A percentile compares a stretch with the other conserved stretches of the same genome.
Evolutionary conservation across 1,139 yeast species (phyloP).

Genomic region (Lodderomyces metapsilosis): DNA sequence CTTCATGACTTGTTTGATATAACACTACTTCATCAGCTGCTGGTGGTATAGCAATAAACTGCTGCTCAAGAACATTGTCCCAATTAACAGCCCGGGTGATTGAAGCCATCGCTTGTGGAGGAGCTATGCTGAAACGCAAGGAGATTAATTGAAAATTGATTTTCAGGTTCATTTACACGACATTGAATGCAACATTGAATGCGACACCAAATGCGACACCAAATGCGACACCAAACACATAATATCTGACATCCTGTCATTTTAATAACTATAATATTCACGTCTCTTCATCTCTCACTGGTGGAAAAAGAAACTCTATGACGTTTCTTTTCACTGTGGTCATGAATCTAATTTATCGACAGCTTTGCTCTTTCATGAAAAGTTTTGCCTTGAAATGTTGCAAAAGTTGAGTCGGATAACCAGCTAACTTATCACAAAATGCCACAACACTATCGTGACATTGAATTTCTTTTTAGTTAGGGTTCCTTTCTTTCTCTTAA

Average conservation of each 20-base stretch:
- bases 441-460: too few relatives aligned
- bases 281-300: too few relatives aligned
- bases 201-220: not conserved
- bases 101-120: slow-evolving; percentile 40
- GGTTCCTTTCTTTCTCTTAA: not conserved
- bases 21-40: slow-evolving; percentile 65
- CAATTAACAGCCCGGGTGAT: slow-evolving; percentile 59
- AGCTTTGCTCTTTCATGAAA: too few relatives aligned
- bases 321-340: too few relatives aligned
- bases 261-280: too few relatives aligned
- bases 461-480: too few relatives aligned
- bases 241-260: not conserved
- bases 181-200: not conserved
- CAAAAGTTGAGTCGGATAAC: not conserved
- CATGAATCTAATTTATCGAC: too few relatives aligned
- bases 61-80: slow-evolving; percentile 56
- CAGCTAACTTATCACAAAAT: too few relatives aligned
- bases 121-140: not conserved
- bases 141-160: too few relatives aligned
- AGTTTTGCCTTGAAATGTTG: too few relatives aligned
- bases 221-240: not conserved
- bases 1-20: slow-evolving; percentile 52
- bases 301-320: too few relatives aligned
- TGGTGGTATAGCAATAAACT: slow-evolving; percentile 63
- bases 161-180: too few relatives aligned